phyloP scores from a whole-genome alignment of 345 rosid genomes.

The Rhodomyrtus tomentosa region DNA sequence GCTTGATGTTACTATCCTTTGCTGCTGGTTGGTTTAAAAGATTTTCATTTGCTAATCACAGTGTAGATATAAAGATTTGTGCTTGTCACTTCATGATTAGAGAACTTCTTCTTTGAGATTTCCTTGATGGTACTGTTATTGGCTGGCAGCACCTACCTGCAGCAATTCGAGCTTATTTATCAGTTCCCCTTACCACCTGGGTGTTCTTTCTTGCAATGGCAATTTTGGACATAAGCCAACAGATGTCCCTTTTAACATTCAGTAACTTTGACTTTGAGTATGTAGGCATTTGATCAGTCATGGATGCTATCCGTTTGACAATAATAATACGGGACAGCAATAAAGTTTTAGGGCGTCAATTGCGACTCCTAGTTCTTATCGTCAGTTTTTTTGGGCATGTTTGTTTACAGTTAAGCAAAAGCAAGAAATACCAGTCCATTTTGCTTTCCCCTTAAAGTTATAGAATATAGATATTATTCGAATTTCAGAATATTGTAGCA shows the following conservation, averaged over 20 bases:
- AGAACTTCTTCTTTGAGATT: not conserved
- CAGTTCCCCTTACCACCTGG: not conserved
- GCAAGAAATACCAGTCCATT: not conserved
- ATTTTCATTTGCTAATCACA: not conserved
- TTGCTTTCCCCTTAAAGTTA: not conserved
- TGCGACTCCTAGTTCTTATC: not conserved
- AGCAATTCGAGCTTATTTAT: not conserved
- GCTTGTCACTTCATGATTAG: not conserved
- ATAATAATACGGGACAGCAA: not conserved
- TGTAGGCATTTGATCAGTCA: not conserved
- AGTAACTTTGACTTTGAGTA: not conserved
- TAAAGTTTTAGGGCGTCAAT: not conserved
- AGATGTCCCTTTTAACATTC: not conserved
- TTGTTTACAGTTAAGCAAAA: not conserved
- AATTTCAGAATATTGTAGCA: not conserved
- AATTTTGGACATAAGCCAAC: not conserved
- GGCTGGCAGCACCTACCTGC: not conserved
- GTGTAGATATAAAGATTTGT: not conserved
- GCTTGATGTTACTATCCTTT: not conserved
- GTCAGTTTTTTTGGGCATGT: not conserved
- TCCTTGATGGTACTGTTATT: not conserved
- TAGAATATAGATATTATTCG: not conserved
- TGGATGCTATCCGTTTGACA: not conserved
- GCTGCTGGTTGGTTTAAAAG: not conserved
- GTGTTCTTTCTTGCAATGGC: not conserved